These are phyloP conservation scores for Neurospora tetrasperma DNA, from an alignment of 495 filamentous ascomycete genomes.

Conservation along the genomic window DNA sequence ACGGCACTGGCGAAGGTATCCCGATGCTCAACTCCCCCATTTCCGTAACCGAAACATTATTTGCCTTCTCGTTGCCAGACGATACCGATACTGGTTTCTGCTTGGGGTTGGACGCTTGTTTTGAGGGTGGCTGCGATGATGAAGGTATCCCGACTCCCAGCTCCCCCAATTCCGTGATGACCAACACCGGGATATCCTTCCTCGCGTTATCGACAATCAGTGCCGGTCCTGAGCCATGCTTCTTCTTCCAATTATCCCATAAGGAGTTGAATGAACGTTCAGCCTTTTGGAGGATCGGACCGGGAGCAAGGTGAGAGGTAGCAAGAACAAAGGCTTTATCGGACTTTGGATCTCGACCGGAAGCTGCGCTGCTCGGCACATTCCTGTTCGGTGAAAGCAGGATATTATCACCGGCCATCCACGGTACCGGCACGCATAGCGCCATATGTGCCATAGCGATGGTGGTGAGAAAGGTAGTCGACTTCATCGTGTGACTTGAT, in stretches of 20 bases:
- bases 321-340: background rate
- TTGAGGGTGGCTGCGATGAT: background rate
- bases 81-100: conserved; percentile 5
- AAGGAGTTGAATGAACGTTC: background rate
- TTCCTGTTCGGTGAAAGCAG: background rate
- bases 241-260: background rate
- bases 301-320: background rate
- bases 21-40: conserved; percentile 8
- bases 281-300: background rate
- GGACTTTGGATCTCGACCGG: background rate
- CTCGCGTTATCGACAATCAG: background rate
- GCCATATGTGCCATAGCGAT: conserved; percentile 12
- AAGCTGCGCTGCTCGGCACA: background rate
- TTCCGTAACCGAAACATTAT: conserved; percentile 3
- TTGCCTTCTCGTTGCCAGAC: conserved; percentile 1
- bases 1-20: background rate
- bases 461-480: conserved; percentile 7
- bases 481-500: conserved; percentile 13
- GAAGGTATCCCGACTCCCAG: conserved; percentile 3
- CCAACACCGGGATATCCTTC: background rate
- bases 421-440: conserved; percentile 8
- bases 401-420: background rate
- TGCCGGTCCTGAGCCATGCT: background rate
- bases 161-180: conserved; percentile 10
- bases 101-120: background rate